Conservation (phyloP, 306 rosid species). For the Casuarina cunninghamiana region DNA sequence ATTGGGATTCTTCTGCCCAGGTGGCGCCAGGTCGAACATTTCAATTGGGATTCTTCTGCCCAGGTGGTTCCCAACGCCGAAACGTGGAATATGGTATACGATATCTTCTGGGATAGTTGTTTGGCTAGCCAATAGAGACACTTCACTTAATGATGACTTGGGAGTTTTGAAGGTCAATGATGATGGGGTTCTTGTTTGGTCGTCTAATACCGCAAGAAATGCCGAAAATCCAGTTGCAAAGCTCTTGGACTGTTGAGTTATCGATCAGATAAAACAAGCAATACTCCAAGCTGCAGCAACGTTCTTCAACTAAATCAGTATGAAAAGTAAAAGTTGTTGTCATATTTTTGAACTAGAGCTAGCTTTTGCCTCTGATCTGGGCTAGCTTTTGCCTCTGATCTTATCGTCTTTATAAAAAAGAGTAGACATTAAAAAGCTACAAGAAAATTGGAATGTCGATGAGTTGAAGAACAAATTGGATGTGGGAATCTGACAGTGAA, state of each 20-base stretch:
- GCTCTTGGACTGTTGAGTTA: conserved; percentile 30
- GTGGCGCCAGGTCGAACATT: conserved; percentile 38
- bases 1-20: conserved; percentile 60
- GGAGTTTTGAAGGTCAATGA: conserved; percentile 28
- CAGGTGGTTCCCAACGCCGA: conserved; percentile 38
- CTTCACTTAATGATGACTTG: conserved; percentile 35
- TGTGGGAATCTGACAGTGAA: too few species aligned
- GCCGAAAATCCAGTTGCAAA: conserved; percentile 18
- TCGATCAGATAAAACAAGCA: too few species aligned
- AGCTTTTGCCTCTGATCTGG: conserved; percentile 21
- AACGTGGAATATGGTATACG: conserved; percentile 62
- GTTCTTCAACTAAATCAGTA: too few species aligned
- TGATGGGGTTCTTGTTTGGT: conserved; percentile 37
- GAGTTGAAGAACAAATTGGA: too few species aligned
- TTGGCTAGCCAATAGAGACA: conserved; percentile 58
- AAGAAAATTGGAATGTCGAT: too few species aligned
- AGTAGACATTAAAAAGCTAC: too few species aligned
- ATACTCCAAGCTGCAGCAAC: too few species aligned
- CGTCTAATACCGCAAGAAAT: not conserved
- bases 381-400: conserved; percentile 21
- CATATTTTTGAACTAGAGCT: too few species aligned
- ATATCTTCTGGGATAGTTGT: conserved; percentile 34
- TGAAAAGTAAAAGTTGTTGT: too few species aligned
- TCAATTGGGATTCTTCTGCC: conserved; percentile 60
- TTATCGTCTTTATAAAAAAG: too few species aligned